phyloP scores from a whole-genome alignment of 768 basidiomycete genomes.

The Lentinula edodes region DNA sequence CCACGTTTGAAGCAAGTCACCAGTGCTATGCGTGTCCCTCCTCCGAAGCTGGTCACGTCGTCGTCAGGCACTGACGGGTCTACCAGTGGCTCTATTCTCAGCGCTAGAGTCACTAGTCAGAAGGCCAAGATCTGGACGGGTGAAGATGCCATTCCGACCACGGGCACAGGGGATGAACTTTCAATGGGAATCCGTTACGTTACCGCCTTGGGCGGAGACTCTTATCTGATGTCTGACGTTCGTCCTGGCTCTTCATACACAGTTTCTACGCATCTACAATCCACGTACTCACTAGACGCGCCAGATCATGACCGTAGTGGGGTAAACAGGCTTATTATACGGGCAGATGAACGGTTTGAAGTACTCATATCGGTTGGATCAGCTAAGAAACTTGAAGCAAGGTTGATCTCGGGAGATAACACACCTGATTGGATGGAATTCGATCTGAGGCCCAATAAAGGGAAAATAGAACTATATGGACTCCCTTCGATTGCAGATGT shows the following conservation, averaged over 20 bases:
- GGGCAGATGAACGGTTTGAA: slow-evolving; percentile 54
- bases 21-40: slow-evolving; percentile 58
- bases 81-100: slow-evolving; percentile 9
- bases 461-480: slow-evolving; percentile 53
- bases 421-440: slow-evolving; percentile 54
- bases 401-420: slow-evolving; percentile 43
- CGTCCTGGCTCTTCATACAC: slow-evolving; percentile 22
- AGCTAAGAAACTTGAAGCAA: slow-evolving; percentile 38
- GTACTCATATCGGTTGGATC: slow-evolving; percentile 24
- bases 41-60: slow-evolving; percentile 40
- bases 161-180: slow-evolving; percentile 56
- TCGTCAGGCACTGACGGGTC: slow-evolving; percentile 19
- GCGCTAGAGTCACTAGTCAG: slow-evolving; percentile 55
- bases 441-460: slow-evolving; percentile 42
- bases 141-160: slow-evolving; percentile 23
- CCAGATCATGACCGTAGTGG: slow-evolving; percentile 41
- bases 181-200: slow-evolving; percentile 68
- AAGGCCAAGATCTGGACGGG: slow-evolving; percentile 50
- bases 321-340: slow-evolving; percentile 38
- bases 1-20: slow-evolving; percentile 72
- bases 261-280: slow-evolving; percentile 32
- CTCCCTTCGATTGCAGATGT: slow-evolving; percentile 43
- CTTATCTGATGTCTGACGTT: slow-evolving; percentile 10
- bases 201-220: slow-evolving; percentile 48
- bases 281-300: slow-evolving; percentile 61